Percentiles rank a stretch among this genome's conserved stretches.
These are phyloP conservation scores for Aspergillus sojae DNA, from an alignment of 2,329 filamentous ascomycete genomes.

Conservation along the genomic window DNA sequence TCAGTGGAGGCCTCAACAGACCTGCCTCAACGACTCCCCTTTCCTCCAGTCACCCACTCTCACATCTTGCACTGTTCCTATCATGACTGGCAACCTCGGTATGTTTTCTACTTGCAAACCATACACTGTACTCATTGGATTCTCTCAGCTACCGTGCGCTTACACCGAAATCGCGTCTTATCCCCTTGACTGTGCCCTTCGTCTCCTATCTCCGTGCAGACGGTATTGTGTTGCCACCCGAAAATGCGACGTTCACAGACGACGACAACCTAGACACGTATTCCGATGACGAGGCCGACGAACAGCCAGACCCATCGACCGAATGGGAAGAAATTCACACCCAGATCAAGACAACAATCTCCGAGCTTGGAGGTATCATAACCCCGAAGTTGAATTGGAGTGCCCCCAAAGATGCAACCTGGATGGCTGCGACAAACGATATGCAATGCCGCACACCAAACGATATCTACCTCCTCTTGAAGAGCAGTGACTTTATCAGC, in stretches of 20 bases:
- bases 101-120: conserved; percentile 25
- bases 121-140: conserved; percentile 14
- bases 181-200: conserved; percentile 75
- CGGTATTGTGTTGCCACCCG: conserved; percentile 76
- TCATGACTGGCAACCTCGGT: conserved; percentile 85
- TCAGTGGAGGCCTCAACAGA: conserved; percentile 19
- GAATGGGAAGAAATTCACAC: conserved; percentile 73
- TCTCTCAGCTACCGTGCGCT: conserved; percentile 69
- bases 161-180: conserved; percentile 82
- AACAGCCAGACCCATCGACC: conserved; percentile 57
- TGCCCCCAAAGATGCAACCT: conserved; percentile 90
- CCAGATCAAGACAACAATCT: conserved; percentile 74
- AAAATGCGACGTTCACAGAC: conserved; percentile 38
- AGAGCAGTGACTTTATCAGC: conserved; percentile 91
- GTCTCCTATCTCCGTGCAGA: conserved; percentile 87
- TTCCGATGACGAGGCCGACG: conserved; percentile 59
- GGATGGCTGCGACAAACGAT: conserved; percentile 85
- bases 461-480: conserved; percentile 90
- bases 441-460: conserved; percentile 87
- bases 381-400: conserved; percentile 98
- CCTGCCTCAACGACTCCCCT: conserved; percentile 56
- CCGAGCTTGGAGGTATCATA: conserved; percentile 80
- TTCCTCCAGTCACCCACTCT: conserved; percentile 79
- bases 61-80: conserved; percentile 96
- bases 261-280: conserved; percentile 55